phyloP scores from a whole-genome alignment of 1,284 basidiomycete species.

The Ganoderma lingzhi region DNA sequence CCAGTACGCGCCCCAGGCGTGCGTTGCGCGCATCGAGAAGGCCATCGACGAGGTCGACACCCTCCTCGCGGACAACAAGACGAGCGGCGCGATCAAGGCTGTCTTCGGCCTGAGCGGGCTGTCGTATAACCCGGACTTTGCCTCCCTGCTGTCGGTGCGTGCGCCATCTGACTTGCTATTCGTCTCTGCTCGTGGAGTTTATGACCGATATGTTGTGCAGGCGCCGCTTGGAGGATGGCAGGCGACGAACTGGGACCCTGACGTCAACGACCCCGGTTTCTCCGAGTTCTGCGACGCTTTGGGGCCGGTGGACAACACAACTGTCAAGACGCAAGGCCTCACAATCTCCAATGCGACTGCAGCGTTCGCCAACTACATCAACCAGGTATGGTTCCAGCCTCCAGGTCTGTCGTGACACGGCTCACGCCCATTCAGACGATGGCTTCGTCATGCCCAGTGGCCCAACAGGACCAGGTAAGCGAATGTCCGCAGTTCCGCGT shows the following conservation, averaged over 20 bases:
- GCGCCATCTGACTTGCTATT: background rate
- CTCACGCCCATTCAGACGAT: background rate
- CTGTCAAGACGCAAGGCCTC: conserved; percentile 55
- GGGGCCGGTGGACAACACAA: conserved; percentile 47
- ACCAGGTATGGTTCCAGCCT: conserved; percentile 52
- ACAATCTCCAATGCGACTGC: conserved; percentile 65
- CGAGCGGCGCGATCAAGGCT: conserved; percentile 64
- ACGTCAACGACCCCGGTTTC: conserved; percentile 64
- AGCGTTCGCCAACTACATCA: conserved; percentile 84
- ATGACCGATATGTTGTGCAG: conserved; percentile 33
- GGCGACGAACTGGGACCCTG: conserved; percentile 80
- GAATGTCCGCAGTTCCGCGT: background rate
- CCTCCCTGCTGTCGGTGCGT: conserved; percentile 67
- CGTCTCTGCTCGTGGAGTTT: background rate
- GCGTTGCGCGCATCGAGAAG: conserved; percentile 75
- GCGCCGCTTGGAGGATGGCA: conserved; percentile 63
- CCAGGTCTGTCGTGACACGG: background rate
- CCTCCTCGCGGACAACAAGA: conserved; percentile 53
- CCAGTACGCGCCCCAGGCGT: conserved; percentile 73
- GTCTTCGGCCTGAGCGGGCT: conserved; percentile 79
- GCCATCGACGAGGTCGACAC: conserved; percentile 70
- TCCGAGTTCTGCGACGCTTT: conserved; percentile 78
- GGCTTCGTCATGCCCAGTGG: conserved; percentile 59
- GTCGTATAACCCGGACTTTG: conserved; percentile 83
- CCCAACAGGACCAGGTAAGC: conserved; percentile 64